Conservation (phyloP, 176 grass and related monocot genomes). For the Raddia guianensis region DNA sequence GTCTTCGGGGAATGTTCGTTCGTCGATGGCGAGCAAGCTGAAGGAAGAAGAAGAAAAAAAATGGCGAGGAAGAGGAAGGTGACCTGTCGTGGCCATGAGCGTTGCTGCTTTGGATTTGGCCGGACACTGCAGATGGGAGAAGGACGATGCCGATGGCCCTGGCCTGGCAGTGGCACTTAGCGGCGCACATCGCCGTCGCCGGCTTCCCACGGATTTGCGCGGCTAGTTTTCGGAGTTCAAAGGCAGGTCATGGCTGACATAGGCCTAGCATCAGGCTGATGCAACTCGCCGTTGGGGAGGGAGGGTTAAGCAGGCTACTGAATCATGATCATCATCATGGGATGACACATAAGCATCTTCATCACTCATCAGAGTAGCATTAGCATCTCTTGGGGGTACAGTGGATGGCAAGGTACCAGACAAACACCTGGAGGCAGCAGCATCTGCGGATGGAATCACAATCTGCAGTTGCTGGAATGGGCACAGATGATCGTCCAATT, state of each 20-base stretch:
- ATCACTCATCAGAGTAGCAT: background rate
- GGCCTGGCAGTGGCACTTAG: background rate
- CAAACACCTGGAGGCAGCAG: background rate
- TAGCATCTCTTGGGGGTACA: background rate
- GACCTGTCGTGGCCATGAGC: constrained; percentile 28
- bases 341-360: background rate
- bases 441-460: constrained; percentile 4
- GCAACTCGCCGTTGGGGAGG: background rate
- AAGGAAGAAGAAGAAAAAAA: background rate
- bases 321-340: background rate
- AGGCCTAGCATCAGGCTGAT: constrained; percentile 34
- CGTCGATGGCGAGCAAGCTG: background rate
- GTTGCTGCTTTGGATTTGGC: background rate
- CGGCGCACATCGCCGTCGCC: background rate
- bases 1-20: background rate
- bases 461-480: background rate
- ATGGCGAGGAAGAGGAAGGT: background rate
- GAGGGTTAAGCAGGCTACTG: background rate
- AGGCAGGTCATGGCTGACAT: constrained; percentile 25
- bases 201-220: background rate
- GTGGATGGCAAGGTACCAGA: background rate
- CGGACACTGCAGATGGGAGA: background rate
- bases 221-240: background rate
- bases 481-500: no score
- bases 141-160: background rate